Conservation (phyloP, 306 rosid genomes). For the Sicyos baderoa region DNA sequence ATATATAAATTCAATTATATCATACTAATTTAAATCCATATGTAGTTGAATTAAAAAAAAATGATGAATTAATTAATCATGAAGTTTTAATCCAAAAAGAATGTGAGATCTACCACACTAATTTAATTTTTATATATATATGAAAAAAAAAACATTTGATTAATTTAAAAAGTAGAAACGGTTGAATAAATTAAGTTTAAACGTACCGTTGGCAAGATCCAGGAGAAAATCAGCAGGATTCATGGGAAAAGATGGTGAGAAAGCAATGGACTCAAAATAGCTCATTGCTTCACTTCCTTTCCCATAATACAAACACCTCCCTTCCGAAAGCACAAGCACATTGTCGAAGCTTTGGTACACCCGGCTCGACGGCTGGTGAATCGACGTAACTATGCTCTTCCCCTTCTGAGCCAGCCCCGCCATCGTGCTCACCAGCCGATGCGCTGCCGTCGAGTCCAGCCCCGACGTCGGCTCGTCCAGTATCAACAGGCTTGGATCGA, state of each 20-base stretch:
- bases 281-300: conserved; percentile 50
- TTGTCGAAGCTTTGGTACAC: conserved; percentile 67
- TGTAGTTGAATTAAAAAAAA: too few species aligned
- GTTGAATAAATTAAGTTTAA: too few species aligned
- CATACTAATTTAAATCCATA: too few species aligned
- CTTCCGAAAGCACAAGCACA: conserved; percentile 58
- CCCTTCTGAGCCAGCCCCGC: conserved; percentile 59
- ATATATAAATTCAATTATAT: too few species aligned
- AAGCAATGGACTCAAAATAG: conserved; percentile 62
- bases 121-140: too few species aligned
- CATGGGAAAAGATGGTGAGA: conserved; percentile 63
- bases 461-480: conserved; percentile 93
- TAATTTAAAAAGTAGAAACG: too few species aligned
- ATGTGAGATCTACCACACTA: too few species aligned
- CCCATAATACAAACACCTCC: conserved; percentile 57
- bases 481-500: conserved; percentile 57
- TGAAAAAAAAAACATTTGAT: too few species aligned
- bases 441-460: conserved; percentile 75
- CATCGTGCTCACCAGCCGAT: conserved; percentile 45
- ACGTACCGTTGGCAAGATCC: conserved; percentile 90
- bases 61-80: too few species aligned
- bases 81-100: too few species aligned
- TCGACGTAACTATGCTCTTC: conserved; percentile 64
- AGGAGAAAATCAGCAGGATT: conserved; percentile 92
- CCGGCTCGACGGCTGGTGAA: conserved; percentile 88